Conservation (phyloP, 805 yeast genomes). For the Wickerhamiella nectarea region DNA sequence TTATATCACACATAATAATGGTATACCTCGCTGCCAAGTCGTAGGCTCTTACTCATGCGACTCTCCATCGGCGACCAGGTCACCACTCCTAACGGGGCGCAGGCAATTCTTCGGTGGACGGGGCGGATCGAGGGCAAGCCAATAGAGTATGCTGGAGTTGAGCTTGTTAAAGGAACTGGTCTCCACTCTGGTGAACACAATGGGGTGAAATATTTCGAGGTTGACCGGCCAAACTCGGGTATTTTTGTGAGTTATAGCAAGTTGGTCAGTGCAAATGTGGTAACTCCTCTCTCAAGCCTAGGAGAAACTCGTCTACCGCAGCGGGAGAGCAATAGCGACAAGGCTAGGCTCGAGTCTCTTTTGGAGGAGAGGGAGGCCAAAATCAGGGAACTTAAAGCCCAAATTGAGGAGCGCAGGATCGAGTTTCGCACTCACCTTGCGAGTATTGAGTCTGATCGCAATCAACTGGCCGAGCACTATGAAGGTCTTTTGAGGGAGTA, state of each 20-base stretch:
- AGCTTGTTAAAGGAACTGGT: conserved; percentile 56
- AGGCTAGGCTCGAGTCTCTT: conserved; percentile 19
- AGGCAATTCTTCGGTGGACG: conserved; percentile 52
- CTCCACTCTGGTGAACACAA: conserved; percentile 76
- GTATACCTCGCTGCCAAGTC: no score
- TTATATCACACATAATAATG: no score
- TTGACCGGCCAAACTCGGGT: conserved; percentile 53
- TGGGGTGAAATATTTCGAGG: conserved; percentile 55
- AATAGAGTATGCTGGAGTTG: conserved; percentile 80
- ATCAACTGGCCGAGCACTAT: conserved; percentile 15
- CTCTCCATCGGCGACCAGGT: conserved; percentile 25
- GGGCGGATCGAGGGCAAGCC: conserved; percentile 61
- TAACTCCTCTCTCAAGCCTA: conserved; percentile 9
- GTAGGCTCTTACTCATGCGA: background rate
- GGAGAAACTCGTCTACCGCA: conserved; percentile 6
- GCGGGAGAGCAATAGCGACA: conserved; percentile 17
- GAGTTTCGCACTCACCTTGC: conserved; percentile 23
- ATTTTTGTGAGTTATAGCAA: conserved; percentile 41
- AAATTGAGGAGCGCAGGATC: conserved; percentile 22
- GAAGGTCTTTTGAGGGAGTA: conserved; percentile 18
- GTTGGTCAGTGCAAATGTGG: conserved; percentile 19
- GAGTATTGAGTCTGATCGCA: conserved; percentile 10
- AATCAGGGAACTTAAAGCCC: conserved; percentile 19
- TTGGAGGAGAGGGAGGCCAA: conserved; percentile 22
- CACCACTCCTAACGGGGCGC: conserved; percentile 48